A percentile compares a stretch with the other conserved stretches of the same genome.
Conservation (phyloP, 192 early-diverging fungal species). For the Coemansia sp. region DNA sequence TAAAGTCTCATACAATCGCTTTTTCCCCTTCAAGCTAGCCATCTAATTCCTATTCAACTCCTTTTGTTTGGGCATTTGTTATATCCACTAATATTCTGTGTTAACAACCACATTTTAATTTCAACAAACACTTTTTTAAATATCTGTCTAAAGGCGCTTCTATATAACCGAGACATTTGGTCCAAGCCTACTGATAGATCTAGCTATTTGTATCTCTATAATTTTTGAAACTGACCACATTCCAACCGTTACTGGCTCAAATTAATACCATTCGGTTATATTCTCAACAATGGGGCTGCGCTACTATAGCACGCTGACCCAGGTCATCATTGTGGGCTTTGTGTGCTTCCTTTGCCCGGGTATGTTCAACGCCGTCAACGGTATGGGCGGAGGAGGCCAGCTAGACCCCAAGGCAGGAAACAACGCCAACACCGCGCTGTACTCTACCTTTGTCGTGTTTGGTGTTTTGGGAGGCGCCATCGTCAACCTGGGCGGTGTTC, state of each 20-base stretch:
- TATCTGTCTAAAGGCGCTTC: too few relatives aligned
- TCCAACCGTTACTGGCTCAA: background rate
- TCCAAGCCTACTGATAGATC: background rate
- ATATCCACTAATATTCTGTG: too few relatives aligned
- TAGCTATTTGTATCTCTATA: background rate
- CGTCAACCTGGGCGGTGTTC: slow-evolving; percentile 70
- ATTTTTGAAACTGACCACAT: background rate
- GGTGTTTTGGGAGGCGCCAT: slow-evolving; percentile 67
- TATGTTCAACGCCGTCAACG: slow-evolving; percentile 64
- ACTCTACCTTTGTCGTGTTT: slow-evolving; percentile 68
- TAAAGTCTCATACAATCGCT: too few relatives aligned
- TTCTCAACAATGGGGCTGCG: slow-evolving; percentile 34
- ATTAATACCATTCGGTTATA: background rate
- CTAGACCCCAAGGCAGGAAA: slow-evolving; percentile 54
- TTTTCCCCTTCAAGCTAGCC: too few relatives aligned
- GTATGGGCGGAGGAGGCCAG: slow-evolving; percentile 62
- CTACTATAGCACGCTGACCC: slow-evolving; percentile 56
- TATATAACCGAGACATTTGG: too few relatives aligned
- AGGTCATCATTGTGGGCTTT: slow-evolving; percentile 63
- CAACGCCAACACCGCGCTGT: slow-evolving; percentile 68
- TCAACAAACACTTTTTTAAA: too few relatives aligned
- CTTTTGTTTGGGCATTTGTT: too few relatives aligned
- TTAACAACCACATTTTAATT: too few relatives aligned
- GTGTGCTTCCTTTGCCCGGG: slow-evolving; percentile 73
- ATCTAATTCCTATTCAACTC: too few relatives aligned